phyloP scores from a whole-genome alignment of 148 eudicot genomes.

The Polygonum aviculare region DNA sequence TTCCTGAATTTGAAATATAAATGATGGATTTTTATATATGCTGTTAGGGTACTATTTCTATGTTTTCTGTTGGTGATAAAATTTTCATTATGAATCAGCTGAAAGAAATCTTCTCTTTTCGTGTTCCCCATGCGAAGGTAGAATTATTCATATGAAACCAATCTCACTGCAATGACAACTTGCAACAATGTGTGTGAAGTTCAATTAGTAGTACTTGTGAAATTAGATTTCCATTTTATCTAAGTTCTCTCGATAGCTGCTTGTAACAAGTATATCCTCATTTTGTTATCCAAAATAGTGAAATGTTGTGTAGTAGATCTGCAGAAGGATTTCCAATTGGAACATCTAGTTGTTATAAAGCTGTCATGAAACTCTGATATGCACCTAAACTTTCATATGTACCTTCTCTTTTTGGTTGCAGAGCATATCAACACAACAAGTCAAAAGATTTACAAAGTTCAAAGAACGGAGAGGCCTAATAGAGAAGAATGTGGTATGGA shows the following conservation, averaged over 20 bases:
- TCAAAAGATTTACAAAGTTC: slow-evolving; percentile 83
- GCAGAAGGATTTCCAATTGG: background rate
- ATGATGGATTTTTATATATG: background rate
- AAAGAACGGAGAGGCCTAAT: slow-evolving; percentile 90
- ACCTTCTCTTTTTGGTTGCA: slow-evolving; percentile 20
- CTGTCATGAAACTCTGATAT: background rate
- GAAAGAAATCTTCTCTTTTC: background rate
- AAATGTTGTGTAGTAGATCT: background rate
- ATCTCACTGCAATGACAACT: background rate
- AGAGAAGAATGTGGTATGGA: slow-evolving; percentile 95
- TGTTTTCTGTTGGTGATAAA: background rate
- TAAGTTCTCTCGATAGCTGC: background rate
- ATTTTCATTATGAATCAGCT: background rate
- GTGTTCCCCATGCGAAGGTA: background rate
- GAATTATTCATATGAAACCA: background rate
- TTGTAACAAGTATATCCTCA: background rate
- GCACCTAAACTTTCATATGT: too few species aligned
- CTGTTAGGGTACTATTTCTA: background rate
- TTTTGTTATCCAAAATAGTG: background rate
- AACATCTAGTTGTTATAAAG: background rate
- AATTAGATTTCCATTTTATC: background rate
- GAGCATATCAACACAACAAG: slow-evolving; percentile 84
- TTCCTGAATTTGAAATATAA: background rate
- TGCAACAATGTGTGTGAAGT: background rate
- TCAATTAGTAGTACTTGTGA: background rate